These are phyloP conservation scores for Entomophthora muscae DNA, from an alignment of 371 early-diverging fungal genomes.

Conservation along the genomic window DNA sequence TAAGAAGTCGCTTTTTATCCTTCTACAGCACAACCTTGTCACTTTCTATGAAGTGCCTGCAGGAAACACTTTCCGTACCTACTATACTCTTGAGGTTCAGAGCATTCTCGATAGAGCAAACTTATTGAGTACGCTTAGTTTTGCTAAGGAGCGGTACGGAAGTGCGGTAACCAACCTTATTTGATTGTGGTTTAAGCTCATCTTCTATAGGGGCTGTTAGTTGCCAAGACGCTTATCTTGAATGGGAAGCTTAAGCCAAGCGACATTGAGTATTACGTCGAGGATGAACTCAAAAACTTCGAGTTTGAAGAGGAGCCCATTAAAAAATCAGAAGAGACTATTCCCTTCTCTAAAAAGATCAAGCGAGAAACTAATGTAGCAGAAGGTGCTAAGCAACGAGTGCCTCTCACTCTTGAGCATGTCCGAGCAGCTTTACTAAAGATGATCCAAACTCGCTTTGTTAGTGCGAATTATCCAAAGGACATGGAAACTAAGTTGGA, in stretches of 20 bases:
- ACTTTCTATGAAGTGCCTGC: not conserved
- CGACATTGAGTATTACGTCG: not conserved
- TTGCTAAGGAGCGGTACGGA: not conserved
- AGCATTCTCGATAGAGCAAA: not conserved
- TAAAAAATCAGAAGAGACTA: not conserved
- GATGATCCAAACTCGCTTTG: not conserved
- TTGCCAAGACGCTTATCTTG: not conserved
- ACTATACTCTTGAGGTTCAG: not conserved
- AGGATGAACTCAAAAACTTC: not conserved
- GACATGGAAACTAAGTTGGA: not conserved
- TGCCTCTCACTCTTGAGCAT: not conserved
- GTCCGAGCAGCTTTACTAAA: not conserved
- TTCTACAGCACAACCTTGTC: not conserved
- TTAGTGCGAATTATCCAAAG: not conserved
- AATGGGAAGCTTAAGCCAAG: conserved; percentile 3
- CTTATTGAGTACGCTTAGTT: not conserved
- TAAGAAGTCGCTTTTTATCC: not conserved
- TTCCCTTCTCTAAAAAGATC: not conserved
- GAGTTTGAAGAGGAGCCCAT: not conserved
- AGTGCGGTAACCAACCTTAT: not conserved
- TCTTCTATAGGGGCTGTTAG: not conserved
- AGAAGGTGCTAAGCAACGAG: not conserved
- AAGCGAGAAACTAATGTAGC: not conserved
- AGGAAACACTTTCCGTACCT: not conserved
- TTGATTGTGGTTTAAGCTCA: too few relatives aligned